phyloP scores from a whole-genome alignment of 2,329 filamentous ascomycete genomes.

The Nothophoma quercina region DNA sequence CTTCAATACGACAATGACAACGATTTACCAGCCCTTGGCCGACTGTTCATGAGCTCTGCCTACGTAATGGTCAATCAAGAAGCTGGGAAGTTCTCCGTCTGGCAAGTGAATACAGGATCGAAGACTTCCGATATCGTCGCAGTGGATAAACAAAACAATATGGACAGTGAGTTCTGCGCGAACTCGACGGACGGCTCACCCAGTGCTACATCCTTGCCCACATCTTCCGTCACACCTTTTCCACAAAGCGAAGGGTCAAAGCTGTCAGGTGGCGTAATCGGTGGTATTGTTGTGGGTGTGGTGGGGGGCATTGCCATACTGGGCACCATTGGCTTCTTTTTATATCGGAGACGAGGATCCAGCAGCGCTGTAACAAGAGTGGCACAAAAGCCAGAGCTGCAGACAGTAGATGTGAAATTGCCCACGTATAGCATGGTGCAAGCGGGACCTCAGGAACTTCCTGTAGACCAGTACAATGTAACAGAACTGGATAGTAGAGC shows the following conservation, averaged over 20 bases:
- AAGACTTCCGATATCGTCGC: conserved; percentile 15
- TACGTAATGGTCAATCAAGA: conserved; percentile 32
- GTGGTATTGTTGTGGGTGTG: conserved; percentile 25
- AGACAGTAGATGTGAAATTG: conserved; percentile 9
- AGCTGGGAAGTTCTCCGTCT: conserved; percentile 21
- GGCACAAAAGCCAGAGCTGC: conserved; percentile 8
- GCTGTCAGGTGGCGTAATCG: conserved; percentile 26
- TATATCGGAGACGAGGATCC: conserved; percentile 18
- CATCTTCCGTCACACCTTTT: conserved; percentile 6
- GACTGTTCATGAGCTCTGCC: conserved; percentile 27
- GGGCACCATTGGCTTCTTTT: conserved; percentile 18
- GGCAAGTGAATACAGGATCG: conserved; percentile 20
- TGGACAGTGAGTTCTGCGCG: conserved; percentile 19
- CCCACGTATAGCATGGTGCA: conserved; percentile 10
- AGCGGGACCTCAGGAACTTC: conserved; percentile 17
- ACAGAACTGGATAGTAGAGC: conserved; percentile 17
- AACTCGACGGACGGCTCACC: conserved; percentile 7
- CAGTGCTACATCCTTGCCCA: conserved; percentile 4
- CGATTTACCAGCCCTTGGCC: conserved; percentile 26
- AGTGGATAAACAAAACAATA: conserved; percentile 19
- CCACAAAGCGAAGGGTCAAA: conserved; percentile 3
- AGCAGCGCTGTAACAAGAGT: conserved; percentile 1
- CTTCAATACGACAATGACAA: conserved; percentile 21
- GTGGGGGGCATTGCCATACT: conserved; percentile 25
- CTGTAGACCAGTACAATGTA: conserved; percentile 7